phyloP scores from a whole-genome alignment of 768 basidiomycete species.

The Pleurotus giganteus region DNA sequence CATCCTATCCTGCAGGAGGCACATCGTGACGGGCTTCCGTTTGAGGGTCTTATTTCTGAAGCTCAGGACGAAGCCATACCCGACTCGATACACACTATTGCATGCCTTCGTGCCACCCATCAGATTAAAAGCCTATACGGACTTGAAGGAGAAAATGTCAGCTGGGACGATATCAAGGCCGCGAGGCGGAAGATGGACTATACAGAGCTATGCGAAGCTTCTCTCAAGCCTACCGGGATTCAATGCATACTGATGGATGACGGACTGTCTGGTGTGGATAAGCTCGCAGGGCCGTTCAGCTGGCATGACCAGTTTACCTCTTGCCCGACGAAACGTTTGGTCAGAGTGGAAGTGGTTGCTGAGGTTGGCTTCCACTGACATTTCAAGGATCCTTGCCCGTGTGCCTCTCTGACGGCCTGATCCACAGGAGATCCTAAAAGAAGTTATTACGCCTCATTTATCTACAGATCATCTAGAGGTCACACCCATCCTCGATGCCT shows the following conservation, averaged over 20 bases:
- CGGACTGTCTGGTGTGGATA: conserved; percentile 50
- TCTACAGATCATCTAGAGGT: conserved; percentile 16
- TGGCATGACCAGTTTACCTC: conserved; percentile 66
- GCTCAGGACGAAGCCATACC: conserved; percentile 51
- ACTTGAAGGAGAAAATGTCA: conserved; percentile 29
- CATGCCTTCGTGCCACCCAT: conserved; percentile 53
- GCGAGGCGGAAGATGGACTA: conserved; percentile 46
- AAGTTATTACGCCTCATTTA: conserved; percentile 20
- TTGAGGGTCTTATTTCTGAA: conserved; percentile 69
- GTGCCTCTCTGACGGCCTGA: conserved; percentile 22
- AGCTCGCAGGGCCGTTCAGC: conserved; percentile 44
- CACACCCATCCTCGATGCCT: conserved; percentile 21
- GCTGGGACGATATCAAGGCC: conserved; percentile 62
- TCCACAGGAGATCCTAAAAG: conserved; percentile 29
- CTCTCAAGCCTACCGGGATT: conserved; percentile 56
- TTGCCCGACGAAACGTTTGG: conserved; percentile 56
- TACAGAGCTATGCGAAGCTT: conserved; percentile 51
- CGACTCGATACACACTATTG: conserved; percentile 56
- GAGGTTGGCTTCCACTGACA: conserved; percentile 43
- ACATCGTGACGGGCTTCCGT: conserved; percentile 44
- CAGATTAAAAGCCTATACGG: conserved; percentile 55
- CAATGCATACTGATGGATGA: conserved; percentile 74
- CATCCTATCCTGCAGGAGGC: conserved; percentile 61
- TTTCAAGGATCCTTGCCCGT: too few relatives aligned
- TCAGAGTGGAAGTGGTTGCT: conserved; percentile 69